A percentile compares a stretch with the other conserved stretches of the same genome.
phyloP scores from a whole-genome alignment of 192 early-diverging fungal genomes.

The Haplosporangium gracile region DNA sequence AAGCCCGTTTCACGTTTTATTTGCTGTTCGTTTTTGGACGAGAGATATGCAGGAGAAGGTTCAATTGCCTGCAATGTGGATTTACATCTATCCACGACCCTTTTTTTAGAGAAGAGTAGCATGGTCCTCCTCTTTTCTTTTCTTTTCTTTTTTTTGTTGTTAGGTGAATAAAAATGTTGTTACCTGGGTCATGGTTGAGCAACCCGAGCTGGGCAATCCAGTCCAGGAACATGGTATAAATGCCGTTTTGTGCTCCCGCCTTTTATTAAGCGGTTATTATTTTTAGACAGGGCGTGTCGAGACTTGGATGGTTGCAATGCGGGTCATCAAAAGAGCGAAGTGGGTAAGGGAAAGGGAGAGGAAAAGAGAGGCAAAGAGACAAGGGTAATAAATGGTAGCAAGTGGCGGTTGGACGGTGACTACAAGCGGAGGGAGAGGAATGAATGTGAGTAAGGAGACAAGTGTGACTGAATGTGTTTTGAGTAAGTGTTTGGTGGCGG shows the following conservation, averaged over 20 bases:
- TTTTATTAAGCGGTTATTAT: not conserved
- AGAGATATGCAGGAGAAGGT: not conserved
- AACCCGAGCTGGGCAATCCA: slow-evolving; percentile 79
- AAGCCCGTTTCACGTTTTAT: not conserved
- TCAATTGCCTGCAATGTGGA: not conserved
- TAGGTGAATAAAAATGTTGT: not conserved
- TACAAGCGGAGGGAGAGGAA: not conserved
- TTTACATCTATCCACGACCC: not conserved
- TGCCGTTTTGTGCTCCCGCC: not conserved
- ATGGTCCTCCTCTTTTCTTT: not conserved
- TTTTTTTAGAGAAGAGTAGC: slow-evolving; percentile 12
- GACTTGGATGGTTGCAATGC: not conserved
- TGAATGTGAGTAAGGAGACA: not conserved
- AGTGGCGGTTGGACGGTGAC: not conserved
- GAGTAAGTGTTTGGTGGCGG: not conserved
- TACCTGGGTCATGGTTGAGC: slow-evolving; percentile 80
- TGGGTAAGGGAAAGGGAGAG: no score
- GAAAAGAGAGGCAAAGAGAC: not conserved
- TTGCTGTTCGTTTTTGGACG: not conserved
- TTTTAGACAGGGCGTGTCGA: slow-evolving; percentile 8
- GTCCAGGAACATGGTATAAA: slow-evolving; percentile 76
- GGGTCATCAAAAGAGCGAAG: not conserved
- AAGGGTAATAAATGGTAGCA: not conserved
- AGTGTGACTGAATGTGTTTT: not conserved
- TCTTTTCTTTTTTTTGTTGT: slow-evolving; percentile 4